These are phyloP conservation scores for Apodospora peruviana DNA, from an alignment of 495 filamentous ascomycete genomes.

Conservation along the genomic window DNA sequence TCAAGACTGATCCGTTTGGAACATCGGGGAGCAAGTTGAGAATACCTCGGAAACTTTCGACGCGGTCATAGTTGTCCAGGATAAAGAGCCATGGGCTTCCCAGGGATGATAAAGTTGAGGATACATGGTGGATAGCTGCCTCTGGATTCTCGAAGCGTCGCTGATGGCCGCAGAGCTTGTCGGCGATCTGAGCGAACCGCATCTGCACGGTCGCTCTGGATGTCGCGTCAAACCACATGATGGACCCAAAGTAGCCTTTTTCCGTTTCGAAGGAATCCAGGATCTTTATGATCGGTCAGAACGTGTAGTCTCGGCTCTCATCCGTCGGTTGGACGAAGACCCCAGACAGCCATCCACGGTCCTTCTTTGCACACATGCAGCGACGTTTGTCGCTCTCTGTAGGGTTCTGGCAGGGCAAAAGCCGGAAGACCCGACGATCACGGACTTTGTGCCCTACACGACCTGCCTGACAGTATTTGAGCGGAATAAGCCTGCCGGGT, in stretches of 20 bases:
- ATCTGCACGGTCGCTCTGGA: neutral
- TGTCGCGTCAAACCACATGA: neutral
- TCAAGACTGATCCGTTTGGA: neutral
- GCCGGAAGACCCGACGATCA: neutral
- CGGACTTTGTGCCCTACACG: neutral
- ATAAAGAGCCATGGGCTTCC: neutral
- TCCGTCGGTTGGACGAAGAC: neutral
- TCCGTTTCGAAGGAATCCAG: neutral
- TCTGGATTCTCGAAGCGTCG: neutral
- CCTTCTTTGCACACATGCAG: neutral
- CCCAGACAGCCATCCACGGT: neutral
- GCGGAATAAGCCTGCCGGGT: neutral
- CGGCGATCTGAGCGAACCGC: neutral
- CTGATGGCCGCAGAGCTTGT: neutral
- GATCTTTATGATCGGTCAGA: neutral
- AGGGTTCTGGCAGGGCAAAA: neutral
- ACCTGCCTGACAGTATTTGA: neutral
- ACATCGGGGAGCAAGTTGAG: neutral
- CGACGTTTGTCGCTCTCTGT: neutral
- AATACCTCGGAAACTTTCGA: neutral
- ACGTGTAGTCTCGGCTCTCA: neutral
- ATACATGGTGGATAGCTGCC: neutral
- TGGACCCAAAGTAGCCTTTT: neutral
- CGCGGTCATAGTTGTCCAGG: neutral
- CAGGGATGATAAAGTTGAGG: neutral